Percentiles rank a stretch among this genome's conserved stretches.
Evolutionary conservation across 176 grass and related monocot genomes (phyloP).

Genomic region (Aegilops longissima): DNA sequence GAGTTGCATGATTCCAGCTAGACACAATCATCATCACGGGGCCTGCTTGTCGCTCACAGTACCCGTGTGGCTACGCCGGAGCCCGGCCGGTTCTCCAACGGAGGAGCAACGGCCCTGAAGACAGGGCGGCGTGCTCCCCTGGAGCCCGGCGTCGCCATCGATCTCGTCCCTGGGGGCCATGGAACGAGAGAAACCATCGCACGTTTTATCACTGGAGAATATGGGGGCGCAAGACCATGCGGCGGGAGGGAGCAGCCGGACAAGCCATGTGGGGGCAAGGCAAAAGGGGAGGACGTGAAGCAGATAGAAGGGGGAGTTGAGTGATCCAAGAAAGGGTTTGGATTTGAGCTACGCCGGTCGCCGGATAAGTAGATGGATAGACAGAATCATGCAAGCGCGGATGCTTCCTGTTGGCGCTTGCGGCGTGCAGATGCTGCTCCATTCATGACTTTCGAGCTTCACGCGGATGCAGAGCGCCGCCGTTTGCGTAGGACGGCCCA

Average conservation of each 20-base stretch:
- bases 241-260: too few species aligned
- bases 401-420: neutral
- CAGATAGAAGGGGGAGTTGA: too few species aligned
- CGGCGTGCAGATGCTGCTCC: neutral
- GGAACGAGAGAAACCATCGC: too few species aligned
- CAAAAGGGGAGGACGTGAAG: too few species aligned
- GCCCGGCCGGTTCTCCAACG: too few species aligned
- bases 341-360: neutral
- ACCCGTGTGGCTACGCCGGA: too few species aligned
- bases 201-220: too few species aligned
- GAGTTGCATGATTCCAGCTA: neutral
- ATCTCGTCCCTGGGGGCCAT: neutral
- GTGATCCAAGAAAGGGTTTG: neutral
- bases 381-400: too few species aligned
- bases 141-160: neutral
- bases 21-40: neutral
- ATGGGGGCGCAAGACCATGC: too few species aligned
- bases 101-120: neutral
- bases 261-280: too few species aligned
- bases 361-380: neutral
- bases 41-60: too few species aligned
- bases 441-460: neutral
- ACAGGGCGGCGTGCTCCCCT: neutral
- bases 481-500: too few species aligned
- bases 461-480: neutral